Percentiles rank a stretch among this genome's conserved stretches.
phyloP scores from a whole-genome alignment of 768 basidiomycete genomes.

The Mycena epipterygia region DNA sequence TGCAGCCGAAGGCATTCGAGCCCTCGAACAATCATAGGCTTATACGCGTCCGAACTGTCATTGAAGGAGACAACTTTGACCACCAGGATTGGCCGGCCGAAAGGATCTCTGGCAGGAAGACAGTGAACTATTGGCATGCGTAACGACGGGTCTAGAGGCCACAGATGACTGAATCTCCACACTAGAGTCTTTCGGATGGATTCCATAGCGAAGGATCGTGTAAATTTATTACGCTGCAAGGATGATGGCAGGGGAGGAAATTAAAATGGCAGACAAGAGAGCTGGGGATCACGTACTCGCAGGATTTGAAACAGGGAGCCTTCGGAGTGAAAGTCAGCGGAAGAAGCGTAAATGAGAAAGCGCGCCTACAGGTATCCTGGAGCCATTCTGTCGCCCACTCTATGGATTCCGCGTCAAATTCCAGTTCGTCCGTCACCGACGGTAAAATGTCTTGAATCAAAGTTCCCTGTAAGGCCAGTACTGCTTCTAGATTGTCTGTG shows the following conservation, averaged over 20 bases:
- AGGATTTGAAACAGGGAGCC: conserved; percentile 72
- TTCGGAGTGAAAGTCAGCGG: conserved; percentile 40
- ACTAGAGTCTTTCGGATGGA: conserved; percentile 66
- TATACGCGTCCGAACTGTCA: conserved; percentile 52
- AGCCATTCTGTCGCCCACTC: conserved; percentile 75
- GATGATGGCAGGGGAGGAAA: conserved; percentile 32
- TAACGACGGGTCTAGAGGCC: conserved; percentile 48
- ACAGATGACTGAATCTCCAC: conserved; percentile 68
- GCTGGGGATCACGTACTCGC: conserved; percentile 60
- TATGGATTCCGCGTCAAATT: conserved; percentile 59
- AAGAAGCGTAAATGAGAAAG: conserved; percentile 23
- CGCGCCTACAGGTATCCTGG: conserved; percentile 70
- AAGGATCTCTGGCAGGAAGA: conserved; percentile 71
- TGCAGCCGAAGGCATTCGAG: conserved; percentile 72
- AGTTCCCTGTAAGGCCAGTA: conserved; percentile 63
- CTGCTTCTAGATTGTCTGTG: conserved; percentile 59
- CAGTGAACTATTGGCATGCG: conserved; percentile 60
- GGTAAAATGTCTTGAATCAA: conserved; percentile 72
- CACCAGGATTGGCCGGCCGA: conserved; percentile 75
- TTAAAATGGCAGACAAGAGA: conserved; percentile 19
- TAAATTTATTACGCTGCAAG: conserved; percentile 84
- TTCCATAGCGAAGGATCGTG: conserved; percentile 71
- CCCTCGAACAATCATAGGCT: conserved; percentile 59
- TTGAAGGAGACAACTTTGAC: conserved; percentile 61
- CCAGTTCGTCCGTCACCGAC: conserved; percentile 69